A percentile compares a stretch with the other conserved stretches of the same genome.
These are phyloP conservation scores for Coemansia sp. DNA, from an alignment of 192 early-diverging fungal species.

Conservation along the genomic window DNA sequence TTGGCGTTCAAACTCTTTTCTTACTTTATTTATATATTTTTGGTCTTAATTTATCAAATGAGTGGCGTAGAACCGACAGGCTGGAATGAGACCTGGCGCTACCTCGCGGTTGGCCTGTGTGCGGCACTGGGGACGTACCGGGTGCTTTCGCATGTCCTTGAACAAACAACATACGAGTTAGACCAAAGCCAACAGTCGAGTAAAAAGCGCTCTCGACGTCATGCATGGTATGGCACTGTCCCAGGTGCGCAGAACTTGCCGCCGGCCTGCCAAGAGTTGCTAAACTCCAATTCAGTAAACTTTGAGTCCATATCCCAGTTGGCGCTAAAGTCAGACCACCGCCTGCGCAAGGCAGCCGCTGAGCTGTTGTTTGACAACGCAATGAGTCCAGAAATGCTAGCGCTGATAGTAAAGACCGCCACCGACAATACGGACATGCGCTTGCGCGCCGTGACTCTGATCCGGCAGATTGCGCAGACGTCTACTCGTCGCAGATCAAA, in stretches of 20 bases:
- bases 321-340: conserved; percentile 20
- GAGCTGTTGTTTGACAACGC: conserved; percentile 39
- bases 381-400: conserved; percentile 17
- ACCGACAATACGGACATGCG: neutral
- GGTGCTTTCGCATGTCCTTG: conserved; percentile 30
- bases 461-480: conserved; percentile 28
- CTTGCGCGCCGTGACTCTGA: conserved; percentile 15
- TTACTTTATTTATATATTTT: neutral
- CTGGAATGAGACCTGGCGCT: conserved; percentile 13
- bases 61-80: neutral
- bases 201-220: conserved; percentile 14
- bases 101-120: conserved; percentile 10
- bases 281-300: neutral
- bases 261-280: neutral
- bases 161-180: conserved; percentile 37
- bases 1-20: neutral
- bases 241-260: neutral
- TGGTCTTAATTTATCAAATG: neutral
- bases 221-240: conserved; percentile 19
- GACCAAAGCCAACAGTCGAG: neutral
- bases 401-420: conserved; percentile 17
- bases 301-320: conserved; percentile 21
- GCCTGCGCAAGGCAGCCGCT: conserved; percentile 20
- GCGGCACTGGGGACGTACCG: conserved; percentile 33
- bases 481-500: conserved; percentile 5